Conservation (phyloP, 208 protist species). For the Crithidia expoeki region DNA sequence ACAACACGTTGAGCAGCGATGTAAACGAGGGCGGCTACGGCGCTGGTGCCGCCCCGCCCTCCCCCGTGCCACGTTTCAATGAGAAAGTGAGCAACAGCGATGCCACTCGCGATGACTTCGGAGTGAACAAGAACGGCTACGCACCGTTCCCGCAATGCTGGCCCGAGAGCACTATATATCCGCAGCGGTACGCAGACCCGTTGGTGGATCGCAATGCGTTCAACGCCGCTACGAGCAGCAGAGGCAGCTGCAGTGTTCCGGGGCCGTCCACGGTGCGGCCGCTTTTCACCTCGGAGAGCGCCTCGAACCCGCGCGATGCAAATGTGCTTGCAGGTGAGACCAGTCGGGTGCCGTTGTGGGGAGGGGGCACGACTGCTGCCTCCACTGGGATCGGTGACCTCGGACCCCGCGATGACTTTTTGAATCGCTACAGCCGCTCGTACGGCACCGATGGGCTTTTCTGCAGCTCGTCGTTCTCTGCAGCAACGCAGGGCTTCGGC, state of each 20-base stretch:
- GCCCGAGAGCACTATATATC: no score
- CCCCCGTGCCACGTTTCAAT: conserved; percentile 20
- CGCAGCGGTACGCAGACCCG: conserved; percentile 1
- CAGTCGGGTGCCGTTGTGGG: conserved; percentile 6
- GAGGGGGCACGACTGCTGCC: background rate
- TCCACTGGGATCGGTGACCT: no score
- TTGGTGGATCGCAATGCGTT: background rate
- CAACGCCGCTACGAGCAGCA: background rate
- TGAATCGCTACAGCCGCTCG: conserved; percentile 8
- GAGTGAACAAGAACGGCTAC: background rate
- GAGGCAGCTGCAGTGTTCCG: conserved; percentile 8
- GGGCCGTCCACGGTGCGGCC: conserved; percentile 25
- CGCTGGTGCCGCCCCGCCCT: conserved; percentile 10
- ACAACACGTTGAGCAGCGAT: conserved; percentile 31
- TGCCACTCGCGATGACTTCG: background rate
- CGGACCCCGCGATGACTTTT: conserved; percentile 1
- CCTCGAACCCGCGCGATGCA: conserved; percentile 14
- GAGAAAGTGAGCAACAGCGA: background rate
- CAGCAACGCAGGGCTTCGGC: background rate
- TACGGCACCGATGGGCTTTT: background rate
- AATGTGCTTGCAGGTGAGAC: conserved; percentile 26
- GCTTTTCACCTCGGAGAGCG: conserved; percentile 29
- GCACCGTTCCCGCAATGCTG: background rate
- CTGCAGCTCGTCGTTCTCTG: background rate
- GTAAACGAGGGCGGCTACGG: background rate